Conservation (phyloP, 108 stramenopile species). For the Pseudonitzschia pungens region DNA sequence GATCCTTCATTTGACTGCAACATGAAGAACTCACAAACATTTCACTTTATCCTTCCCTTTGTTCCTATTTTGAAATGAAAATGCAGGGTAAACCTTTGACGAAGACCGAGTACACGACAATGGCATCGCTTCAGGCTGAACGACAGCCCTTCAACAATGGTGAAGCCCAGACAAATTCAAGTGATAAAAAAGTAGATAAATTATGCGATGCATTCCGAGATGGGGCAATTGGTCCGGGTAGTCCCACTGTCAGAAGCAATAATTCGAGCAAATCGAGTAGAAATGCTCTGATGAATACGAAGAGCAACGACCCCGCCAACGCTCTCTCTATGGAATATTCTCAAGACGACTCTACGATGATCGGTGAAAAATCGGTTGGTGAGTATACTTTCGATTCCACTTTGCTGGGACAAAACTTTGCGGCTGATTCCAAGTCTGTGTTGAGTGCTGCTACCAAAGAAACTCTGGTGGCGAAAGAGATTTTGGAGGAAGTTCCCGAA, state of each 20-base stretch:
- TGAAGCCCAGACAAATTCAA: slow-evolving; percentile 16
- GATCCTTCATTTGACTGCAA: not conserved
- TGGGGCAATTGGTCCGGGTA: not conserved
- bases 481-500: slow-evolving; percentile 2
- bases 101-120: slow-evolving; percentile 13
- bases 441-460: slow-evolving; percentile 3
- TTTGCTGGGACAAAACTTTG: slow-evolving; percentile 37
- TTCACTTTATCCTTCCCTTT: not conserved
- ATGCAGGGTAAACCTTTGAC: not conserved
- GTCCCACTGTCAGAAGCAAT: slow-evolving; percentile 9
- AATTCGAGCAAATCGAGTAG: slow-evolving; percentile 13
- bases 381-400: slow-evolving; percentile 25
- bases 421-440: slow-evolving; percentile 19
- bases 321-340: slow-evolving; percentile 64
- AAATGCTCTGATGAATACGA: slow-evolving; percentile 4
- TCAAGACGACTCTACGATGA: slow-evolving; percentile 49
- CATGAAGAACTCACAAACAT: not conserved
- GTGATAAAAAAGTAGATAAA: not conserved
- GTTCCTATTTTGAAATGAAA: not conserved
- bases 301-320: not conserved
- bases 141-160: slow-evolving; percentile 13
- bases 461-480: not conserved
- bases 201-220: not conserved
- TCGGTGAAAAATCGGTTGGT: slow-evolving; percentile 34
- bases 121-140: slow-evolving; percentile 26